phyloP scores from a whole-genome alignment of 2,329 filamentous ascomycete genomes.

The Aspergillus pseudoterreus region DNA sequence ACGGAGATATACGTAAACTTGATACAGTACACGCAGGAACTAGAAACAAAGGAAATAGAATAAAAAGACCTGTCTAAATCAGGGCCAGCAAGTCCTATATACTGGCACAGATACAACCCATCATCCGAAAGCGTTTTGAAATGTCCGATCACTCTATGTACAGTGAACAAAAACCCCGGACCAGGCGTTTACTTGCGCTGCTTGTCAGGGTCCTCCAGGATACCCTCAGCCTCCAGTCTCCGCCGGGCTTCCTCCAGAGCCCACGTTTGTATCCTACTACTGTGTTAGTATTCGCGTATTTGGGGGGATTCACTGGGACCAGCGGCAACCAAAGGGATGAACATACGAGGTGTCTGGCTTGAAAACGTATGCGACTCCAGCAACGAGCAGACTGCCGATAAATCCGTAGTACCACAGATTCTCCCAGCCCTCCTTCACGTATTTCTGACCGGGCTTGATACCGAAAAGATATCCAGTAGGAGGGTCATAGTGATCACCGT shows the following conservation, averaged over 20 bases:
- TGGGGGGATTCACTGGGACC: not conserved
- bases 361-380: constrained; percentile 80
- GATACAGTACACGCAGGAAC: constrained; percentile 16
- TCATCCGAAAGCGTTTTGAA: constrained; percentile 26
- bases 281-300: constrained; percentile 16
- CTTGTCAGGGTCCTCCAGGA: constrained; percentile 71
- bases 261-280: constrained; percentile 92
- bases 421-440: constrained; percentile 96
- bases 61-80: constrained; percentile 31
- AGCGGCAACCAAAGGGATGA: constrained; percentile 6
- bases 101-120: constrained; percentile 26
- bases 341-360: constrained; percentile 99
- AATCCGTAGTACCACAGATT: constrained; percentile 79
- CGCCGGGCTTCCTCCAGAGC: constrained; percentile 93
- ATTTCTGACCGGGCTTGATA: constrained; percentile 91
- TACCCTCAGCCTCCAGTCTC: constrained; percentile 92
- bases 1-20: constrained; percentile 16
- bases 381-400: constrained; percentile 70
- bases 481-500: constrained; percentile 80
- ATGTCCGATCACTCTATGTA: constrained; percentile 40
- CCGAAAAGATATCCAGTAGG: constrained; percentile 91
- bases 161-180: constrained; percentile 33
- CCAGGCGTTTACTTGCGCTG: constrained; percentile 49
- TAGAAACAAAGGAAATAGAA: constrained; percentile 23
- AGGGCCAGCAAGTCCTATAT: constrained; percentile 28